Base-by-base conservation (phyloP, 2,329 filamentous ascomycete species). In the Ceratocystis cubensis region DNA sequence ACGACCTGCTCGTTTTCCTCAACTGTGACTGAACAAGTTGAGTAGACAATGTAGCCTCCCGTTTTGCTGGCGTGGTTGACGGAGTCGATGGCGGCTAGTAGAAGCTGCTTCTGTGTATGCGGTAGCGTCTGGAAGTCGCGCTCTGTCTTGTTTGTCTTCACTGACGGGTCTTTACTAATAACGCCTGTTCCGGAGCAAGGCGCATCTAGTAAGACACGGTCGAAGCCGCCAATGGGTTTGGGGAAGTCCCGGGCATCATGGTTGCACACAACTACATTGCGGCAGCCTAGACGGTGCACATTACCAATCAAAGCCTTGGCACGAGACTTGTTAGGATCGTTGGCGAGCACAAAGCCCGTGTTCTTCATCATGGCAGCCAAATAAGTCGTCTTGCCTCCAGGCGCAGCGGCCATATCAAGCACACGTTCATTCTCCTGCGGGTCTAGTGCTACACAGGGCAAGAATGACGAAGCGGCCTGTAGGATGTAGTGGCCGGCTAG, bases 121-220 rank as follows among this genome's bases (percentile, higher is more conserved):
- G 94, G 92, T 64, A 99, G 84, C 73, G 88, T 85, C 76, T 96
- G 84, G 79, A 99, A 99, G 76, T 99, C 94, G 70, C 87, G 88
- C 74, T 96, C 91, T 10, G 89, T 95, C 81, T 97, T 97, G 81
- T 96, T 97, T 28, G 93, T 97, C 82, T 99, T 99, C 71, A 99
- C 91, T 70, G 88, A 91, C 41, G 93, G 85, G 76, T 99, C 94
- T 79, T 99, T 99, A 70, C 91, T 88, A 71, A 99, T 99, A 73
- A 99, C 94, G 72, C 94, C 94, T 0, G 94, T 99, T 71, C 94
- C 93, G 2, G 92, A 96, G 79, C 94, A 97, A 3, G 94, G 94
- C 0, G 91, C 92, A 78, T 99, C 92, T 67, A 97, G 88, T 59
- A 97, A 79, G 5, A 99, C 91, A 69, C 94, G 85, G 76, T 99